These are phyloP conservation scores for Penicillium expansum DNA, from an alignment of 2,329 filamentous ascomycete genomes.

Conservation along the genomic window DNA sequence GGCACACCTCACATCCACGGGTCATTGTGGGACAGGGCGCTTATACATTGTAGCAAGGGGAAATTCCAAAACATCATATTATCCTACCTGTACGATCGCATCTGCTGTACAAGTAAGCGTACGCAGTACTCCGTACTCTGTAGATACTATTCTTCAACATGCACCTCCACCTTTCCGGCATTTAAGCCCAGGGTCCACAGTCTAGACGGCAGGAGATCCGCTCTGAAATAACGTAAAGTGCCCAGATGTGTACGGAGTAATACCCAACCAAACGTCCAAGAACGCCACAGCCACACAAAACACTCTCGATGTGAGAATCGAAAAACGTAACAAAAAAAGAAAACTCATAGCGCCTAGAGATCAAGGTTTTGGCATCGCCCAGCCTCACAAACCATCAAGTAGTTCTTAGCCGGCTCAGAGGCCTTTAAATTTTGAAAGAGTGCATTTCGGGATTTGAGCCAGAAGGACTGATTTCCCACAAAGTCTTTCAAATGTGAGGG, in stretches of 20 bases:
- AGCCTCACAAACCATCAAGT: slow-evolving; percentile 39
- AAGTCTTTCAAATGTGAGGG: slow-evolving; percentile 35
- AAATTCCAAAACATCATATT: neutral
- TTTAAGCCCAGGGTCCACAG: neutral
- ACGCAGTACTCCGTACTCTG: neutral
- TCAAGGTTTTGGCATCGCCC: slow-evolving; percentile 38
- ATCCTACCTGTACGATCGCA: neutral
- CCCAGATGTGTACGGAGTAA: no score
- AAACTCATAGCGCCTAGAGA: slow-evolving; percentile 19
- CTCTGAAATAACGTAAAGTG: neutral
- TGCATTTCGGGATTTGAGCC: slow-evolving; percentile 39
- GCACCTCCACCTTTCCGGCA: neutral
- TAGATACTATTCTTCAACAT: neutral
- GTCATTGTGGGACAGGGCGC: neutral
- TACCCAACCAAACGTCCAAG: neutral
- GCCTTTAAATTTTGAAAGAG: slow-evolving; percentile 39
- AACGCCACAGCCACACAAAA: slow-evolving; percentile 5
- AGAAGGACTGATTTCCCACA: slow-evolving; percentile 36
- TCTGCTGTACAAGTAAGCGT: neutral
- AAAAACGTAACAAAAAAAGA: neutral
- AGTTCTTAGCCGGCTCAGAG: slow-evolving; percentile 35
- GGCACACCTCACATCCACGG: neutral
- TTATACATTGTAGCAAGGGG: neutral
- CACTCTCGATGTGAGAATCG: neutral
- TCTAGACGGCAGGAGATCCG: neutral